These are phyloP conservation scores for Coprinellus micaceus DNA, from an alignment of 768 basidiomycete genomes.

Conservation along the genomic window DNA sequence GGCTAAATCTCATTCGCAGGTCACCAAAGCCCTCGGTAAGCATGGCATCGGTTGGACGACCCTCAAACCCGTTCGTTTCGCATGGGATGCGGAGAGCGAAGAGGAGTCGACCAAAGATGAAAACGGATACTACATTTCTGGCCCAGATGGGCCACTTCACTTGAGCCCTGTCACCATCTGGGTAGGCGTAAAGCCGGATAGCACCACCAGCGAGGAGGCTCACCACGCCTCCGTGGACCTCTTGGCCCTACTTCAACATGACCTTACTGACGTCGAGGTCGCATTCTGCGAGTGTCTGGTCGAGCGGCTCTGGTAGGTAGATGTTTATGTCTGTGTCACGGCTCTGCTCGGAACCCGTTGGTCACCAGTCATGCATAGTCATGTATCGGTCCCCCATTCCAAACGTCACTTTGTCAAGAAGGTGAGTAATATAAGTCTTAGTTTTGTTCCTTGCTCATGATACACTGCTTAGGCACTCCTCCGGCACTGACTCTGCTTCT, in stretches of 20 bases:
- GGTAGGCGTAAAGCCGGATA: slow-evolving; percentile 34
- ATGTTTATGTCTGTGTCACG: no score
- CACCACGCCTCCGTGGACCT: slow-evolving; percentile 26
- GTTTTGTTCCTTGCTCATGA: no score
- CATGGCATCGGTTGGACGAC: slow-evolving; percentile 19
- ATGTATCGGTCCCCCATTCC: no score
- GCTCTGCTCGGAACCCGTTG: no score
- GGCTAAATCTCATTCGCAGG: no score
- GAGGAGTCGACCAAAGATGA: slow-evolving; percentile 15
- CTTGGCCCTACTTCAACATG: slow-evolving; percentile 28
- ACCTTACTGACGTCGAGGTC: slow-evolving; percentile 33
- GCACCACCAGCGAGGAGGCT: slow-evolving; percentile 25
- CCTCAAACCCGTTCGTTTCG: slow-evolving; percentile 29
- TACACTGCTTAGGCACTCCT: no score
- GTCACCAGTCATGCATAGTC: no score
- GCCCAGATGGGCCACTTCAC: no score
- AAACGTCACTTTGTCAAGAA: no score
- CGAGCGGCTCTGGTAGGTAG: slow-evolving; percentile 16
- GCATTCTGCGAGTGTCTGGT: slow-evolving; percentile 31
- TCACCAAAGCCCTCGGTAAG: slow-evolving; percentile 18
- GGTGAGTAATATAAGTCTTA: no score
- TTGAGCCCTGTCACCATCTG: slow-evolving; percentile 37
- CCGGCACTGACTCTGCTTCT: no score
- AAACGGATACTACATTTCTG: slow-evolving; percentile 21
- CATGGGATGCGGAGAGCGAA: slow-evolving; percentile 21